Base-by-base conservation (phyloP, 345 rosid species). In the Brassica juncea region DNA sequence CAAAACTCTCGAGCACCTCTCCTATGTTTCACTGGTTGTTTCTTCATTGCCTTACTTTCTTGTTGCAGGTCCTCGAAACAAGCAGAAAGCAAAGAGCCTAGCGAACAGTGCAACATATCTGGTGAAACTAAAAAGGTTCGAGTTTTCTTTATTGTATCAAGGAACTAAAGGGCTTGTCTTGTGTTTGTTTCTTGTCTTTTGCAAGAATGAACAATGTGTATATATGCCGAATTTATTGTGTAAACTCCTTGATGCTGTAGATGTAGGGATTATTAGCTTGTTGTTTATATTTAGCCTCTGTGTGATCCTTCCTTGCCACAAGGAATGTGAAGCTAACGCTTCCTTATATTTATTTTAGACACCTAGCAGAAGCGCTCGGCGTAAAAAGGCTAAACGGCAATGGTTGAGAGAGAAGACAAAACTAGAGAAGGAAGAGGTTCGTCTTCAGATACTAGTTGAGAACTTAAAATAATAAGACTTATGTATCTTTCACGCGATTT, bases 301-400 rank as follows among this genome's bases (percentile, higher is more conserved):
- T 58, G 28, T 19, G 10, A 15, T 63, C 31, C 61, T 35, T 66
- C 14, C 67, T 72, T 80, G 64, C 70, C 57, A 59, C 47, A 10
- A 64, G 71, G 52, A 67, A 32, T 61, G 28, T 72, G 60, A 68
- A 42, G 28, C 72, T 77, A 77, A 72, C 80, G 77, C 71, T 63
- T 80, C 70, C 27, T 62, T 60, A 10, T 58, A 66, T 80, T 31
- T 84, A 31, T 78, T 7, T 77, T 77, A 91, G 99, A 62, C 76
- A 5, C 97, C 94, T 25, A 92, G 99, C 78, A 84, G 99, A 83
- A 96, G 91, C 82, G 92, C 98, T 80, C 88, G 97, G 1, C 97
- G 99, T 64, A 96, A 96, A 81, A 89, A 90, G 82, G 90, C 91
- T 25, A 93, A 87, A 85, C 88, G 97, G 82, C 87, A 21, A 72